Evolutionary conservation across 1,284 basidiomycete genomes (phyloP).

Genomic region (Sporisorium scitamineum): DNA sequence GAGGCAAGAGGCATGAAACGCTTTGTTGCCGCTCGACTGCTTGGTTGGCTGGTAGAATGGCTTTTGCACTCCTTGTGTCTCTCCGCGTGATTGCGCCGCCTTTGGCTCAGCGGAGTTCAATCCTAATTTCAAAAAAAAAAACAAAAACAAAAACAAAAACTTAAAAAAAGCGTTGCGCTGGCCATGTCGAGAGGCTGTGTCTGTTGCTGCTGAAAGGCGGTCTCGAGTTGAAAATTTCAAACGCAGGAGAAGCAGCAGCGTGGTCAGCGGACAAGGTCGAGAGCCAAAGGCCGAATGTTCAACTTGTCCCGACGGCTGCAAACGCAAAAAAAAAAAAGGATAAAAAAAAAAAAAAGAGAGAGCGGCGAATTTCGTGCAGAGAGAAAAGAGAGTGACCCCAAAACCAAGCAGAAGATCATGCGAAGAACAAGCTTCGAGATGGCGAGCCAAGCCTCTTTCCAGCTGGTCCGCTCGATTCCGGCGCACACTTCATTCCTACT

Average conservation of each 20-base stretch:
- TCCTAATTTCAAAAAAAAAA: neutral
- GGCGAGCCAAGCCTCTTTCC: slow-evolving; percentile 10
- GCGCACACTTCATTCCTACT: neutral
- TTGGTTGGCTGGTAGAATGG: neutral
- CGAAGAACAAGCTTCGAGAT: neutral
- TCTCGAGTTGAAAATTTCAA: neutral
- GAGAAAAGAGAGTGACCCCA: too few species aligned
- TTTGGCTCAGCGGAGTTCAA: neutral
- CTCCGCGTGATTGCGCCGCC: slow-evolving; percentile 6
- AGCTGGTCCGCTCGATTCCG: slow-evolving; percentile 17
- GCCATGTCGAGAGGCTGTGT: slow-evolving; percentile 2
- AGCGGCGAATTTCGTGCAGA: slow-evolving; percentile 10
- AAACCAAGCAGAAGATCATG: neutral
- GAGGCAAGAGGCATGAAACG: neutral
- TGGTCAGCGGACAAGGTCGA: neutral
- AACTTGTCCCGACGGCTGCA: neutral
- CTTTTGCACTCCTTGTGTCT: neutral
- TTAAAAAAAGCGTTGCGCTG: neutral
- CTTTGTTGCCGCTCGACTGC: neutral
- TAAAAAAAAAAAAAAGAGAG: too few species aligned
- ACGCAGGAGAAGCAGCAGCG: too few species aligned
- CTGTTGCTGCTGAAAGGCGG: neutral
- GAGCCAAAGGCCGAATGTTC: neutral
- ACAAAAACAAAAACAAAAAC: neutral
- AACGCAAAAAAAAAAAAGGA: too few species aligned